Evolutionary conservation across 768 basidiomycete genomes (phyloP).

Genomic region (Mycena belliarum): DNA sequence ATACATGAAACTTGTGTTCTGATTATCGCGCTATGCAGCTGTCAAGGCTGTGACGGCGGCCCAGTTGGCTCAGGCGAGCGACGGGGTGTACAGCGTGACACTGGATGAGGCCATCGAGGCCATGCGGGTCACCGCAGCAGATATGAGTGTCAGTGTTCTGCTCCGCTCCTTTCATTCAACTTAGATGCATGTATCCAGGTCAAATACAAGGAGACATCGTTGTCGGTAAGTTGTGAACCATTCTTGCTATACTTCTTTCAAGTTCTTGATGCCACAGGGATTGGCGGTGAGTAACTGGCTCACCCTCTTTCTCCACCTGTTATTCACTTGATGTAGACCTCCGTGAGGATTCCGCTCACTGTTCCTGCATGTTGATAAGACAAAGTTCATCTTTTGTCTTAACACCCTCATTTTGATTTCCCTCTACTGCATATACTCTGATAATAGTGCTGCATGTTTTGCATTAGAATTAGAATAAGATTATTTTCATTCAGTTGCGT

Average conservation of each 20-base stretch:
- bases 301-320: conserved; percentile 5
- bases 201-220: conserved; percentile 94
- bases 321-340: conserved; percentile 48
- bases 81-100: conserved; percentile 83
- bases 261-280: conserved; percentile 38
- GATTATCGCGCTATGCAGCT: conserved; percentile 42
- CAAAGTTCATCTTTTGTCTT: no score
- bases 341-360: conserved; percentile 82
- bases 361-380: conserved; percentile 76
- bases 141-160: conserved; percentile 68
- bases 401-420: no score
- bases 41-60: conserved; percentile 94
- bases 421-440: no score
- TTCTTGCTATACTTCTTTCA: neutral
- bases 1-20: neutral
- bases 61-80: conserved; percentile 90
- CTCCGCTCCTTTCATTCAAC: neutral
- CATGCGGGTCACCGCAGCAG: conserved; percentile 89
- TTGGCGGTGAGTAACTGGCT: conserved; percentile 54
- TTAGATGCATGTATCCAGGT: conserved; percentile 8
- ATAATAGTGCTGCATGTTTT: no score
- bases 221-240: conserved; percentile 60
- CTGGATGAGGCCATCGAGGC: conserved; percentile 96
- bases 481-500: no score
- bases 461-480: no score